These are phyloP conservation scores for Wickerhamomyces mucosus DNA, from an alignment of 805 yeast species.

Conservation along the genomic window DNA sequence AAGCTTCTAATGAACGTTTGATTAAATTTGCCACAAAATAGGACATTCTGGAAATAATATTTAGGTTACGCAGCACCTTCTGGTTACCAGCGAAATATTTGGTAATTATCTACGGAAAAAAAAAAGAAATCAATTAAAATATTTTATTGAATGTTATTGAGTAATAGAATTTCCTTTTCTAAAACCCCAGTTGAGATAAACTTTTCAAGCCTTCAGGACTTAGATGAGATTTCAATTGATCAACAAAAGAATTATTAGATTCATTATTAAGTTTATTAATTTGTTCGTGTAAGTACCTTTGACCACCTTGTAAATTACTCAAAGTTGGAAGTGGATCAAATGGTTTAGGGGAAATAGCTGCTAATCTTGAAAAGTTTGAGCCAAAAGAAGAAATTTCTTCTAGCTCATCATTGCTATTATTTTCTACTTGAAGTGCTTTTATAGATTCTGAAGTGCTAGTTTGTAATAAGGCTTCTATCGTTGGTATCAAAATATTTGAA, in stretches of 20 bases:
- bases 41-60: too few species aligned
- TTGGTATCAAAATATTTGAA: conserved; percentile 28
- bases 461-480: conserved; percentile 35
- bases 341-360: conserved; percentile 47
- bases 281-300: conserved; percentile 12
- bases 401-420: conserved; percentile 25
- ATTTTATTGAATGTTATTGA: not conserved
- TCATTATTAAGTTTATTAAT: conserved; percentile 12
- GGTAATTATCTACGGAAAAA: not conserved
- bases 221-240: conserved; percentile 13
- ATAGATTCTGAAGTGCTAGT: conserved; percentile 29
- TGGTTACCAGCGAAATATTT: too few species aligned
- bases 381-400: conserved; percentile 81
- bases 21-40: too few species aligned
- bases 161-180: not conserved
- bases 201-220: conserved; percentile 10
- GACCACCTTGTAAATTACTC: conserved; percentile 11
- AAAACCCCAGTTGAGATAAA: conserved; percentile 12
- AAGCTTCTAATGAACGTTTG: too few species aligned
- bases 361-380: conserved; percentile 68
- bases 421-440: conserved; percentile 9
- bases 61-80: too few species aligned
- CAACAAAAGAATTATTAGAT: conserved; percentile 11
- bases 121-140: not conserved
- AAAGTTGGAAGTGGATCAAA: conserved; percentile 48